Conservation (phyloP, 305 asterid genomes). For the Vinca major region DNA sequence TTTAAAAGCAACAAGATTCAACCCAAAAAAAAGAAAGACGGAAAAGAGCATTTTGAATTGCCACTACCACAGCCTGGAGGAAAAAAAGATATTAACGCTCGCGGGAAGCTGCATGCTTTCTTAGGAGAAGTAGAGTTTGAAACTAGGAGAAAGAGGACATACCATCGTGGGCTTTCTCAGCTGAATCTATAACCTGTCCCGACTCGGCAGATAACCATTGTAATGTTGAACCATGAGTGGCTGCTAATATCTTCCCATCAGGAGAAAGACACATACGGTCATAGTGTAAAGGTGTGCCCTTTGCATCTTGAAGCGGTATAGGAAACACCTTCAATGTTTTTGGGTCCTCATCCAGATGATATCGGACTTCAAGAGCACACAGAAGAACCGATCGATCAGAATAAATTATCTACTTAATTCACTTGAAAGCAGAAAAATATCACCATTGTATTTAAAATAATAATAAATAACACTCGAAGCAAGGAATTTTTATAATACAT, state of each 20-base stretch:
- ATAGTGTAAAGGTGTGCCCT: conserved; percentile 61
- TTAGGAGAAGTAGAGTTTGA: neutral
- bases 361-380: conserved; percentile 58
- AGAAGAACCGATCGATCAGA: neutral
- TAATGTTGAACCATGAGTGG: conserved; percentile 75
- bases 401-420: neutral
- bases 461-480: neutral
- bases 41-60: neutral
- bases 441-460: neutral
- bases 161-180: conserved; percentile 97
- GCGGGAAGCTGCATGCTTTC: neutral
- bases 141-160: conserved; percentile 17
- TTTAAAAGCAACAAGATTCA: neutral
- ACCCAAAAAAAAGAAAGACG: neutral
- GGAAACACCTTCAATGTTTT: conserved; percentile 84
- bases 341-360: conserved; percentile 93
- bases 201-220: conserved; percentile 87
- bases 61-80: neutral
- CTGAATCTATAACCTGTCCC: conserved; percentile 82
- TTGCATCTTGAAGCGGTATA: conserved; percentile 84
- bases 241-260: conserved; percentile 80
- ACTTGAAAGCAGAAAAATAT: conserved; percentile 1
- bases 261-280: conserved; percentile 85
- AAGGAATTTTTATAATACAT: neutral
- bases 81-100: neutral